Percentiles rank a stretch among this genome's conserved stretches.
These are phyloP conservation scores for Aspergillus ochraceoroseus DNA, from an alignment of 2,329 filamentous ascomycete genomes.

Conservation along the genomic window DNA sequence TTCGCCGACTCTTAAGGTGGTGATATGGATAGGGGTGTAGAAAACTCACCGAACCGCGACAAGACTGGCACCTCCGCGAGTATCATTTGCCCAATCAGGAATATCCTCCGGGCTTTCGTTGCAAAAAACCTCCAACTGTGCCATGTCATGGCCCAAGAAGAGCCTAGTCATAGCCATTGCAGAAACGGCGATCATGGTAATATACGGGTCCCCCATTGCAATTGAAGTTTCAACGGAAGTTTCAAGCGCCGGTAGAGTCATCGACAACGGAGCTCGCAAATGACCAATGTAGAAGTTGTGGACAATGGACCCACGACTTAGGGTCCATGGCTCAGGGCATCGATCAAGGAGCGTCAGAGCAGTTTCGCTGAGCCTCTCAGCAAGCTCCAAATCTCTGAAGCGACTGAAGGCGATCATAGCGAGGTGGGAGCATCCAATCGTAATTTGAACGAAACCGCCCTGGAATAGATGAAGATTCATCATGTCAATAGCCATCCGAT, in stretches of 20 bases:
- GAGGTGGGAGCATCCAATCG: conserved; percentile 56
- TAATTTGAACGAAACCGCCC: conserved; percentile 54
- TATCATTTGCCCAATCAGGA: conserved; percentile 53
- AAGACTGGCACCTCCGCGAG: conserved; percentile 57
- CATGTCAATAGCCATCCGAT: conserved; percentile 55
- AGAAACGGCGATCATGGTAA: conserved; percentile 56
- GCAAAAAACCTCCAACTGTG: conserved; percentile 55
- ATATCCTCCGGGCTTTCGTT: conserved; percentile 54
- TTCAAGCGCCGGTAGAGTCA: conserved; percentile 51
- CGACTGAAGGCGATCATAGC: conserved; percentile 53
- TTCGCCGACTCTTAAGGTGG: too few relatives aligned
- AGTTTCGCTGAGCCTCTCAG: conserved; percentile 50
- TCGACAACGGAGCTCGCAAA: conserved; percentile 49
- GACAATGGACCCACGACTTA: conserved; percentile 53
- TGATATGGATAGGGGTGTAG: neutral
- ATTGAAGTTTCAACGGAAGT: conserved; percentile 53
- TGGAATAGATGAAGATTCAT: conserved; percentile 52
- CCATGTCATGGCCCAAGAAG: conserved; percentile 54
- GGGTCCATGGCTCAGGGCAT: conserved; percentile 52
- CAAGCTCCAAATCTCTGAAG: conserved; percentile 55
- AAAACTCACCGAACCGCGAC: conserved; percentile 43
- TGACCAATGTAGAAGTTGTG: conserved; percentile 61
- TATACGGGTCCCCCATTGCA: conserved; percentile 55
- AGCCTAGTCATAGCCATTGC: conserved; percentile 55
- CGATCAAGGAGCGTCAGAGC: conserved; percentile 51